phyloP scores from a whole-genome alignment of 2,329 filamentous ascomycete genomes.

The Calonectria leucothoes region DNA sequence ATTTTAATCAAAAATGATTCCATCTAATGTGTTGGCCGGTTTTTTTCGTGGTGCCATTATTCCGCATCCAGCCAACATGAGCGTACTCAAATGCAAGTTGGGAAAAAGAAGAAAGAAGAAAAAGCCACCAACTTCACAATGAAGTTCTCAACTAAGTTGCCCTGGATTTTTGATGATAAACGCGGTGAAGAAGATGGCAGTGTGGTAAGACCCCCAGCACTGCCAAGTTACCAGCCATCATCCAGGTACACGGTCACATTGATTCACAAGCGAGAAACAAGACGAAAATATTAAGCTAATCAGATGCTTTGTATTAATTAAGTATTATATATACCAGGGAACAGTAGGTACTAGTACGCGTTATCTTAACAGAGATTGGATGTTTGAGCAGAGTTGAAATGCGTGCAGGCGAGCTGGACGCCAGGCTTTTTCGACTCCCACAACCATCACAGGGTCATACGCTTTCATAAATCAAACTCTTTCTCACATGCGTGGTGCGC shows the following conservation, averaged over 20 bases:
- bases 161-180: too few species aligned
- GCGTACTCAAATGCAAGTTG: too few species aligned
- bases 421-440: neutral
- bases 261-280: neutral
- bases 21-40: too few species aligned
- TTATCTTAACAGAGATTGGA: neutral
- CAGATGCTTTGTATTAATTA: neutral
- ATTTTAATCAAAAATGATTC: too few species aligned
- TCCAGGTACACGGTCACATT: neutral
- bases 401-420: neutral
- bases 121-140: too few species aligned
- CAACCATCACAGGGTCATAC: neutral
- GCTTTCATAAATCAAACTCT: neutral
- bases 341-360: neutral
- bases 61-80: too few species aligned
- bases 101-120: too few species aligned
- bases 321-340: neutral
- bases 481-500: neutral
- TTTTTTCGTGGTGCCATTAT: too few species aligned
- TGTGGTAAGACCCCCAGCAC: too few species aligned
- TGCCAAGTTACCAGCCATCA: too few species aligned
- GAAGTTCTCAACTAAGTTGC: too few species aligned
- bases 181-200: too few species aligned
- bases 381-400: neutral
- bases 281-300: neutral